Base-by-base conservation (phyloP, 257 asterid species). In the Petunia secreta region DNA sequence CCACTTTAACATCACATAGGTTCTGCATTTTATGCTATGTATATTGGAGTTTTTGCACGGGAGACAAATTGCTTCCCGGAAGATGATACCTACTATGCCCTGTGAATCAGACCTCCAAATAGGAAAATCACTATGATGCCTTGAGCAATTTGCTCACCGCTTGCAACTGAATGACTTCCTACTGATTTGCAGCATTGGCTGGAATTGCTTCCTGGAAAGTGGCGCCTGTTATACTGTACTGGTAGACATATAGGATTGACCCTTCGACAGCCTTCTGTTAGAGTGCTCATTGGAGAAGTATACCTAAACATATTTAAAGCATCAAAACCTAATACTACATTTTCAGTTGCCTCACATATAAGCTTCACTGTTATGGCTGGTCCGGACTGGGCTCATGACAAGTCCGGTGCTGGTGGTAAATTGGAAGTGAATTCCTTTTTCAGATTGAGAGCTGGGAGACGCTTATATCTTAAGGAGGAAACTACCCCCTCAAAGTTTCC, bases 191-290 rank as follows among this genome's bases (percentile, higher is more conserved):
- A 95, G 99, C 74, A 88, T 78, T 95, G 99, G 99, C 65, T 93
- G 82, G 87, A 88, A 68, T 59, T 87, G 83, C 88, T 93, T 66
- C 98, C 97, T 78, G 99, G 99, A 37, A 93, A 91, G 65, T 95
- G 99, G 99, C 98, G 99, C 37, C 94, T 95, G 77, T 86, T 95
- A 73, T 93, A 92, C 63, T 87, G 91, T 88, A 95, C 99, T 0
- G 99, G 99, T 58, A 87, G 89, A 80, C 99, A 95, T 80, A 84
- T 95, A 65, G 99, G 98, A 40, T 84, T 93, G 58, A 95, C 98
- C 82, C 91, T 93, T 67, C 90, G 98, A 53, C 98, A 95, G 71
- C 92, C 99, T 74, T 58, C 89, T 66, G 68, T 83, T 74, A 89
- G 98, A 38, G 93, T 88, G 71, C 93, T 93, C 55, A 91, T 95